Base-by-base conservation (phyloP, 106 monocot genomes). In the Allium cepa region DNA sequence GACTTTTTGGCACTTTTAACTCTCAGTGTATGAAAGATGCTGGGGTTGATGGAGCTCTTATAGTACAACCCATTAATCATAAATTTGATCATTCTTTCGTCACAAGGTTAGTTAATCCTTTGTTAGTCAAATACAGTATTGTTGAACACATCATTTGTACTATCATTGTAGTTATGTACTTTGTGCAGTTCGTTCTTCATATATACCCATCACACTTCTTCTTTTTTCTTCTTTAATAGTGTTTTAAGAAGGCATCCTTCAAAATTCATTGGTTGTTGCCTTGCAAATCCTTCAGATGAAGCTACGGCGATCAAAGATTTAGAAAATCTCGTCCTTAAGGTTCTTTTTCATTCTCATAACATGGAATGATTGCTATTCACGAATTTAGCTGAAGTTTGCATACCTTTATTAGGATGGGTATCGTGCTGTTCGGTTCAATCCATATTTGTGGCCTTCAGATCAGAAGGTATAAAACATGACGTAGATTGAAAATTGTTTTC, bases 51-150 rank as follows among this genome's bases (percentile, higher is more conserved):
- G 85, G 85, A 79, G 92, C 85, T 67, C 82, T 93, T 63, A 86
- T 93, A 67, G 92, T 93, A 71, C 92, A 93, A 49, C 88, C 92
- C 8, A 93, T 88, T 68, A 88, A 83, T 83, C 92, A 93, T 69
- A 85, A 71, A 83, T 94, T 90, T 87, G 90, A 94, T 63, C 93
- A 94, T 78, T 89, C 89, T 53, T 80, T 79, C 10, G 86, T 94
- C 60, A 87, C 93, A 70, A 90, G 86, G 93, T 86, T 16, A 71
- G 59, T 26, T 27, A 45, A 45, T 61, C 22, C 0, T 17, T 55
- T 72, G 5, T 36, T 36, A 36, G 36, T 36, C 36, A 36, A 36
- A 36, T 36, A 36, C 36, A 36, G 36, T 36, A 36, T 5, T 59
- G 59, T 11, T 17, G 17, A 59, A 26, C 59, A 26, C 59, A 17